A percentile compares a stretch with the other conserved stretches of the same genome.
These are phyloP conservation scores for Sphaerostilbella broomeana DNA, from an alignment of 2,329 filamentous ascomycete genomes.

Conservation along the genomic window DNA sequence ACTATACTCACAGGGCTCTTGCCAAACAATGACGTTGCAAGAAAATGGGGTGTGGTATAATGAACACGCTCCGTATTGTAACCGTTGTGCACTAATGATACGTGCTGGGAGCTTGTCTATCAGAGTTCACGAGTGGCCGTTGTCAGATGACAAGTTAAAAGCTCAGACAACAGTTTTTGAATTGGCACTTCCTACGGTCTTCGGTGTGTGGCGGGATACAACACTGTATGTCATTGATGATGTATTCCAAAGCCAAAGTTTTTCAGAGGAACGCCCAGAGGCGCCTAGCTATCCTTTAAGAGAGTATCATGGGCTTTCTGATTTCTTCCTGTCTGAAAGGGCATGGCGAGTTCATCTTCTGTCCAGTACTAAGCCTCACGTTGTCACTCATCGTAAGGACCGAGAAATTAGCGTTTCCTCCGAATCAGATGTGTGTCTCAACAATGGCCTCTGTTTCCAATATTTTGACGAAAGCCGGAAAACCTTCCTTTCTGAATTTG, in stretches of 20 bases:
- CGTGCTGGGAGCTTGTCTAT: conserved; percentile 38
- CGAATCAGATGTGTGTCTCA: conserved; percentile 17
- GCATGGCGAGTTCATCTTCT: conserved; percentile 15
- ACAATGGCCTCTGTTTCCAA: conserved; percentile 19
- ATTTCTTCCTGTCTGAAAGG: background rate
- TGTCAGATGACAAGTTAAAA: conserved; percentile 29
- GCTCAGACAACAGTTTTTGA: conserved; percentile 49
- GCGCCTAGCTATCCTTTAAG: conserved; percentile 9
- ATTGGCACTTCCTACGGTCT: conserved; percentile 34
- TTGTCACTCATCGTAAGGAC: conserved; percentile 9
- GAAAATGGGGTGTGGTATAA: background rate
- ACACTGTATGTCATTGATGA: conserved; percentile 36
- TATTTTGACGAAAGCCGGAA: conserved; percentile 14
- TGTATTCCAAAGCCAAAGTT: conserved; percentile 26
- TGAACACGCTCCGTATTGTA: conserved; percentile 22
- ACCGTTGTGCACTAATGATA: conserved; percentile 26
- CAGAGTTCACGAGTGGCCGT: conserved; percentile 49
- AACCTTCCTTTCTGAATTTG: conserved; percentile 4
- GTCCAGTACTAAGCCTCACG: conserved; percentile 18
- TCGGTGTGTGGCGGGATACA: conserved; percentile 43
- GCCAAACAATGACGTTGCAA: conserved; percentile 5
- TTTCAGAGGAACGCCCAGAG: rapidly evolving
- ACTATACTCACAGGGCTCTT: conserved; percentile 1
- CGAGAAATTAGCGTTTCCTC: conserved; percentile 2
- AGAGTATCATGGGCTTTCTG: conserved; percentile 7